These are phyloP conservation scores for Entomortierella beljakovae DNA, from an alignment of 192 early-diverging fungal species.

Conservation along the genomic window DNA sequence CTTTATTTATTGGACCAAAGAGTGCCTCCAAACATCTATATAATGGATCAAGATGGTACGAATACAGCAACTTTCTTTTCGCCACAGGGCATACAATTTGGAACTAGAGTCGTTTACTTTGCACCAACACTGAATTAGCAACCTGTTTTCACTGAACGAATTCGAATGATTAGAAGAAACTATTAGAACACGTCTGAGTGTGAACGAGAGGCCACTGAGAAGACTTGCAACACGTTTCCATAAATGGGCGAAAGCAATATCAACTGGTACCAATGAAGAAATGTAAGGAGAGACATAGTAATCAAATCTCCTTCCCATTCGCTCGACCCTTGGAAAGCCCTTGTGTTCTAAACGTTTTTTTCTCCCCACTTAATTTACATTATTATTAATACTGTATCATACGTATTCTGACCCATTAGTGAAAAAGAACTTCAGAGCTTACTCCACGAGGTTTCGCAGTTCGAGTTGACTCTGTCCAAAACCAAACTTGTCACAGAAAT, in stretches of 20 bases:
- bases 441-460: conserved; percentile 26
- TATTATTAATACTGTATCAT: not conserved
- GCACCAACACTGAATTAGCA: not conserved
- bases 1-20: too few relatives aligned
- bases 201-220: conserved; percentile 42
- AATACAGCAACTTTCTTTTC: not conserved
- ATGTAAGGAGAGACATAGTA: conserved; percentile 10
- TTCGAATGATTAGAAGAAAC: conserved; percentile 10
- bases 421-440: conserved; percentile 15
- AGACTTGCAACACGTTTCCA: conserved; percentile 20
- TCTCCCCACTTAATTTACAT: too few relatives aligned
- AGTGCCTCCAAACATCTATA: not conserved
- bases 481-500: conserved; percentile 37
- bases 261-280: conserved; percentile 12
- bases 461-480: conserved; percentile 31
- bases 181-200: conserved; percentile 38
- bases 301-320: not conserved
- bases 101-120: not conserved
- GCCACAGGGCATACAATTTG: not conserved
- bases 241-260: conserved; percentile 27
- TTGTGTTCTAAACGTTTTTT: too few relatives aligned
- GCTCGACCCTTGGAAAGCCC: not conserved
- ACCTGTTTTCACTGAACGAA: not conserved
- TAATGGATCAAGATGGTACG: conserved; percentile 4
- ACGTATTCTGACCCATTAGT: conserved; percentile 1